Evolutionary conservation across 2,329 filamentous ascomycete genomes (phyloP).

Genomic region (Fusarium sp.): DNA sequence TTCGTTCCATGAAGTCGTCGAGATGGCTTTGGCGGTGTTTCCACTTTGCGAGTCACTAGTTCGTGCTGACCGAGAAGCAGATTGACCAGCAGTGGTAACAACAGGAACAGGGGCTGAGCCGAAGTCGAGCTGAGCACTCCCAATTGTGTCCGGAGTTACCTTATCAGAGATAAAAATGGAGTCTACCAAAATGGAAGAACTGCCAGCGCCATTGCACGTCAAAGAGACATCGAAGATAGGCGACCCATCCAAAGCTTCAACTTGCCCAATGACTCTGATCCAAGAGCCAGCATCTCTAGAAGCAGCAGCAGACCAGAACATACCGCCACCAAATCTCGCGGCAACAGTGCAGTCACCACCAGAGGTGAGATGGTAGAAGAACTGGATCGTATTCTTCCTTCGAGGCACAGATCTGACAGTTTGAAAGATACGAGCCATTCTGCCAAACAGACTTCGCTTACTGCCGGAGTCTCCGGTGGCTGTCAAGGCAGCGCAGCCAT

Average conservation of each 20-base stretch:
- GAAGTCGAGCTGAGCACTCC: slow-evolving; percentile 8
- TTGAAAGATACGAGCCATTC: slow-evolving; percentile 19
- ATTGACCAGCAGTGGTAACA: not conserved
- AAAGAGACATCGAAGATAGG: slow-evolving; percentile 14
- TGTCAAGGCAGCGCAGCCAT: slow-evolving; percentile 23
- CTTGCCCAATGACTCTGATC: slow-evolving; percentile 3
- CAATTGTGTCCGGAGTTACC: slow-evolving; percentile 21
- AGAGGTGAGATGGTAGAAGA: slow-evolving; percentile 4
- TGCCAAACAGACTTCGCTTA: not conserved
- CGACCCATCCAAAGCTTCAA: not conserved
- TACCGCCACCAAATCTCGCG: not conserved
- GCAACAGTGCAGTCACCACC: not conserved
- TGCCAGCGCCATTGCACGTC: slow-evolving; percentile 2
- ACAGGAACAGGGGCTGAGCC: not conserved
- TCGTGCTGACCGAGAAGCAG: not conserved
- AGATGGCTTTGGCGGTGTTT: not conserved
- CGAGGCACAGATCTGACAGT: not conserved
- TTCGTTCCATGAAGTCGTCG: not conserved
- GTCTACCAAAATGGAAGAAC: slow-evolving; percentile 4
- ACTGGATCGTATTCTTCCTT: slow-evolving; percentile 23
- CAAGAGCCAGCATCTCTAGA: not conserved
- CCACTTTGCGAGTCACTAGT: not conserved
- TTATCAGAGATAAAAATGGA: slow-evolving; percentile 26
- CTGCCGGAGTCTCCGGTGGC: not conserved
- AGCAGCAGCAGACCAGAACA: slow-evolving; percentile 11